Evolutionary conservation across 116 monocot species (phyloP).

Genomic region (Papilionanthe hybrid): DNA sequence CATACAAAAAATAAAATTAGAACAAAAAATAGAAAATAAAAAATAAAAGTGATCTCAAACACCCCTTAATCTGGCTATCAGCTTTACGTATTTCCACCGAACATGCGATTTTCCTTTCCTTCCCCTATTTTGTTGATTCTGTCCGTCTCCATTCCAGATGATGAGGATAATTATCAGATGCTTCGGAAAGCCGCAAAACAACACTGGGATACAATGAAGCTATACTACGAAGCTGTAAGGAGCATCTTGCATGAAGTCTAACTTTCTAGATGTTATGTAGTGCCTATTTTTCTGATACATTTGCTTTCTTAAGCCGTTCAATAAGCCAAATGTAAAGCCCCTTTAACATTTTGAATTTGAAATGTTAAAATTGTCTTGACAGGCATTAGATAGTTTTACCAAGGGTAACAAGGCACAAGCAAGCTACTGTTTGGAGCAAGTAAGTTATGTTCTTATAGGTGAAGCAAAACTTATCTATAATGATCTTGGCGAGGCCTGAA

Average conservation of each 20-base stretch:
- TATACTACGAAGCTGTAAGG: constrained; percentile 73
- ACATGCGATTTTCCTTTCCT: not conserved
- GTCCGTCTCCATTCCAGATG: constrained; percentile 18
- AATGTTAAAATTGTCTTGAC: constrained; percentile 11
- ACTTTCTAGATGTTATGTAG: not conserved
- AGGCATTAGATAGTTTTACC: constrained; percentile 74
- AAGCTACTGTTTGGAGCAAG: constrained; percentile 53
- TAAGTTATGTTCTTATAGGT: constrained; percentile 17
- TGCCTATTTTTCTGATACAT: not conserved
- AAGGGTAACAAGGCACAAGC: constrained; percentile 39
- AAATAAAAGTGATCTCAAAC: too few species aligned
- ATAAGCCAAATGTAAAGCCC: not conserved
- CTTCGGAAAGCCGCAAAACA: constrained; percentile 60
- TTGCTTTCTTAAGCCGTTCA: not conserved
- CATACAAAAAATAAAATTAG: too few species aligned
- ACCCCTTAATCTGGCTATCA: not conserved
- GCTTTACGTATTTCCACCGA: not conserved
- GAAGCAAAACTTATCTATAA: not conserved
- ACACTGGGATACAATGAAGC: constrained; percentile 72
- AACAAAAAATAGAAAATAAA: too few species aligned
- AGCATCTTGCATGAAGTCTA: not conserved
- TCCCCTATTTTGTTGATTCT: not conserved
- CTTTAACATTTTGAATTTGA: constrained; percentile 3
- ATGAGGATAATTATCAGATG: constrained; percentile 46
- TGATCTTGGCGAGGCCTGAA: not conserved